A percentile compares a stretch with the other conserved stretches of the same genome.
phyloP scores from a whole-genome alignment of 768 basidiomycete species.

The Termitomyces sp. region DNA sequence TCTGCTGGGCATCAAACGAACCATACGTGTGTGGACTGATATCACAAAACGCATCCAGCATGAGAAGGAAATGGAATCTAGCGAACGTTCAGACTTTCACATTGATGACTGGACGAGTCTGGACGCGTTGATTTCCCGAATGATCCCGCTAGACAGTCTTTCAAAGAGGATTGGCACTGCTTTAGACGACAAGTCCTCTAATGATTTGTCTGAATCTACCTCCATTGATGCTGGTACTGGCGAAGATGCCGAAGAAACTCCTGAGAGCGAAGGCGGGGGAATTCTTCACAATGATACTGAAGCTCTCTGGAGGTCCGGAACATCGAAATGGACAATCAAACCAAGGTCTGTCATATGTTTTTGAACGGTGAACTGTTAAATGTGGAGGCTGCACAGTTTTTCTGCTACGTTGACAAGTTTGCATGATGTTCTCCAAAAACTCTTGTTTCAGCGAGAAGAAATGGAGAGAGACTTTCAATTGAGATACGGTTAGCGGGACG shows the following conservation, averaged over 20 bases:
- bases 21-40: constrained; percentile 57
- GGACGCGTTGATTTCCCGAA: constrained; percentile 49
- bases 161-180: constrained; percentile 48
- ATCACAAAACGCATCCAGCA: constrained; percentile 51
- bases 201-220: constrained; percentile 4
- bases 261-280: constrained; percentile 4
- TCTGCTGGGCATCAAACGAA: constrained; percentile 59
- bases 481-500: constrained; percentile 46
- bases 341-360: constrained; percentile 49
- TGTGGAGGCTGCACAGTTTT: constrained; percentile 43
- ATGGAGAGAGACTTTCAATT: constrained; percentile 55
- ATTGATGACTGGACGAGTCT: constrained; percentile 54
- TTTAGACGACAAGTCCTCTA: constrained; percentile 21
- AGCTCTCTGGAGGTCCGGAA: constrained; percentile 27
- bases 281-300: background rate
- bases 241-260: constrained; percentile 1
- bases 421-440: constrained; percentile 44
- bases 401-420: constrained; percentile 51
- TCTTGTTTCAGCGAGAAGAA: constrained; percentile 45
- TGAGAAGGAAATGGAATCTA: constrained; percentile 54
- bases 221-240: background rate
- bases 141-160: constrained; percentile 52
- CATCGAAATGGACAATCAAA: constrained; percentile 57
- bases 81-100: constrained; percentile 29
- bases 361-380: background rate